Percentiles rank a stretch among this genome's conserved stretches.
phyloP scores from a whole-genome alignment of 371 early-diverging fungal genomes.

The Apophysomyces ossiformis region DNA sequence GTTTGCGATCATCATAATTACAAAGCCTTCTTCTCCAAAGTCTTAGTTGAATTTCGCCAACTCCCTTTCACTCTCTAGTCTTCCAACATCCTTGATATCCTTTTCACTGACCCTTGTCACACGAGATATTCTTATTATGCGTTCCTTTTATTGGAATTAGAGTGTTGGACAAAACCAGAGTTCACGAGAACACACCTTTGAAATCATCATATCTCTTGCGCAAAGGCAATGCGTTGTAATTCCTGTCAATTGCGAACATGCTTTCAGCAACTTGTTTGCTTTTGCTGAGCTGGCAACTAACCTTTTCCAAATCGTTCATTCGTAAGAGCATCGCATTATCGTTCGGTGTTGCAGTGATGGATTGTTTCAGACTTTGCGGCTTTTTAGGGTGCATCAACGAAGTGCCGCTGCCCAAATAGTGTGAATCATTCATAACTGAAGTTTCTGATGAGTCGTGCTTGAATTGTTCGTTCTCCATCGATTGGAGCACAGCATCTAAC shows the following conservation, averaged over 20 bases:
- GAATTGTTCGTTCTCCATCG: slow-evolving; percentile 1
- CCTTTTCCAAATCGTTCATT: slow-evolving; percentile 26
- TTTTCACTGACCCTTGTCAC: too few relatives aligned
- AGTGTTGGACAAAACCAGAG: not conserved
- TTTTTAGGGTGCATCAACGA: not conserved
- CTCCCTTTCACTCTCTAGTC: too few relatives aligned
- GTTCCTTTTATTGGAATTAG: not conserved
- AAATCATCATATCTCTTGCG: not conserved
- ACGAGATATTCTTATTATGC: too few relatives aligned
- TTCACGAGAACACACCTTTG: too few relatives aligned
- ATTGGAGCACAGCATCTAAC: slow-evolving; percentile 29
- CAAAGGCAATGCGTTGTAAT: not conserved
- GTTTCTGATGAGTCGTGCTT: not conserved
- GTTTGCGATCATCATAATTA: too few relatives aligned
- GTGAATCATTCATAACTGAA: too few relatives aligned
- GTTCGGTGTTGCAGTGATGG: not conserved
- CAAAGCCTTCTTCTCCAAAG: too few relatives aligned
- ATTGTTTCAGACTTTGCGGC: not conserved
- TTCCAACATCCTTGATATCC: too few relatives aligned
- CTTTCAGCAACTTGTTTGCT: not conserved
- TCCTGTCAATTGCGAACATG: not conserved
- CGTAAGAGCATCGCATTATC: slow-evolving; percentile 20
- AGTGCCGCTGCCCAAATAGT: too few relatives aligned
- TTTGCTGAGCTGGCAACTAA: not conserved
- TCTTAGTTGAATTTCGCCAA: too few relatives aligned